Percentiles rank a stretch among this genome's conserved stretches.
phyloP scores from a whole-genome alignment of 768 basidiomycete species.

The Zangia roseola region DNA sequence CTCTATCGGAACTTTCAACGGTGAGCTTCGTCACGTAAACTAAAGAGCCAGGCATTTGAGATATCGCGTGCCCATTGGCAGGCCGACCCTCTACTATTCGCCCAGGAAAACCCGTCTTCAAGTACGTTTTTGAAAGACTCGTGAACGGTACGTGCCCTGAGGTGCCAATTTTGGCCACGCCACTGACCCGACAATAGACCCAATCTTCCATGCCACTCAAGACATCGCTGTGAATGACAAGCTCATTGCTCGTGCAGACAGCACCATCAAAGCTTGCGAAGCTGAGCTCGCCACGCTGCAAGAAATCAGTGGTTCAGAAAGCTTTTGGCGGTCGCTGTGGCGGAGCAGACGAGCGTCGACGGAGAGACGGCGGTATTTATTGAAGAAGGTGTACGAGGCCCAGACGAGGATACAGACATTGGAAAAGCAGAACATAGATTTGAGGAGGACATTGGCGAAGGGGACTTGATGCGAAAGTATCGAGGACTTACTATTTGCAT shows the following conservation, averaged over 20 bases:
- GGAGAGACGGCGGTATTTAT: slow-evolving; percentile 62
- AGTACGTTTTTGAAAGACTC: slow-evolving; percentile 80
- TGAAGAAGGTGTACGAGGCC: slow-evolving; percentile 72
- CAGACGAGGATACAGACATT: slow-evolving; percentile 65
- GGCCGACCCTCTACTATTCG: slow-evolving; percentile 82
- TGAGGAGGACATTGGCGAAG: slow-evolving; percentile 58
- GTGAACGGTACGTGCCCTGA: slow-evolving; percentile 56
- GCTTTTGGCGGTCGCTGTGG: slow-evolving; percentile 41
- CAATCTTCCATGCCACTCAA: slow-evolving; percentile 76
- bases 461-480: slow-evolving; percentile 23
- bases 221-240: slow-evolving; percentile 80
- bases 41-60: neutral
- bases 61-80: slow-evolving; percentile 31
- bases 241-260: slow-evolving; percentile 56
- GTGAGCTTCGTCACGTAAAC: slow-evolving; percentile 34
- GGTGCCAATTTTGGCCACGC: neutral
- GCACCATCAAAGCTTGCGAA: slow-evolving; percentile 68
- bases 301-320: slow-evolving; percentile 55
- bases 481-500: neutral
- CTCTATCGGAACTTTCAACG: slow-evolving; percentile 71
- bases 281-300: slow-evolving; percentile 69
- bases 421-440: slow-evolving; percentile 66
- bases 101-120: slow-evolving; percentile 90
- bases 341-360: slow-evolving; percentile 49
- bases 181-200: slow-evolving; percentile 44